Base-by-base conservation (phyloP, 2,329 filamentous ascomycete genomes). In the Zymoseptoria ardabiliae region DNA sequence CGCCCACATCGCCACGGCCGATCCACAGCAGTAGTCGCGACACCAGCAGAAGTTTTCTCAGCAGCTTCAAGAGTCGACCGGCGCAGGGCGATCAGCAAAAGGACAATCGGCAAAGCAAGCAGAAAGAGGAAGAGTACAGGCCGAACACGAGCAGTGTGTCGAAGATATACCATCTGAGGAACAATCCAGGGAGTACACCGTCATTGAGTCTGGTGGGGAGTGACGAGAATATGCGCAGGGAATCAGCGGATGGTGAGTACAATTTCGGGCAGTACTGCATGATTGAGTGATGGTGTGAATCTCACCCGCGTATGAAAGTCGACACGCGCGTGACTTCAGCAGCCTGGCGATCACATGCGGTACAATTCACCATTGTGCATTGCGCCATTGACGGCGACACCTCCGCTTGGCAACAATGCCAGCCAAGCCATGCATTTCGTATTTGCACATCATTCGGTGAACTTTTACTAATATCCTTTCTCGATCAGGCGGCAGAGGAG, bases 141-240 rank as follows among this genome's bases (percentile, higher is more conserved):
- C 67, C 68, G n/a, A 63, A 61, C 19, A 70, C 63, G 50, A 69
- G 70, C 64, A 70, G 68, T 55, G 65, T 71, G 61, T 70, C 66
- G 2, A 70, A 69, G 51, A 58, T 79, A 71, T 73, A 76, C 69
- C 66, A 72, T 25, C 70, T 79, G 58, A 72, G 75, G 55, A 75
- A 74, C 58, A 72, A 71, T 57, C 73, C 75, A n/a, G 77, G 76
- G 28, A 80, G 78, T 45, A 79, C 78, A 54, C 77, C 78, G 51
- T 77, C 80, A 58, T 66, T 81, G 57, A 76, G 72, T 62, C 57
- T 73, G 64, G 63, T 72, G 48, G 66, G 68, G 25, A 71, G 70
- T 56, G 64, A 66, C 53, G 70, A 71, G 58, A 67, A 65, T 51
- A 60, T 66, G 49, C 56, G 61, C 54, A 68, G 68, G 58, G 56